These are phyloP conservation scores for Effrenium voratum DNA, from an alignment of 73 alveolate genomes.

Conservation along the genomic window DNA sequence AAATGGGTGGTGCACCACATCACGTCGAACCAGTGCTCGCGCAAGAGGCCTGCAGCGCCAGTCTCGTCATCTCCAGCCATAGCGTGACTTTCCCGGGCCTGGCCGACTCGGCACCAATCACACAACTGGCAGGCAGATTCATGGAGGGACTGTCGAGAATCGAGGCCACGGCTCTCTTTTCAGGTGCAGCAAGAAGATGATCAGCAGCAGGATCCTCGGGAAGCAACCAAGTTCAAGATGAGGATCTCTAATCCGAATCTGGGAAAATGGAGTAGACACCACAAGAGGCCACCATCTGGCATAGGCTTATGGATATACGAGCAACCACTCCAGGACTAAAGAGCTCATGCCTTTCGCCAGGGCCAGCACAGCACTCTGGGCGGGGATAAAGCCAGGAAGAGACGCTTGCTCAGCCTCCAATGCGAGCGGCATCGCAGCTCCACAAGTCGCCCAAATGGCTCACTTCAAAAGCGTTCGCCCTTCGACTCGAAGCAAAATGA, in stretches of 20 bases:
- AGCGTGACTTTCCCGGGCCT: not conserved
- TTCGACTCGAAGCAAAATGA: no score
- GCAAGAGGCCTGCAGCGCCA: not conserved
- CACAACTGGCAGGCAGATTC: not conserved
- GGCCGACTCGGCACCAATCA: not conserved
- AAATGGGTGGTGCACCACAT: no score
- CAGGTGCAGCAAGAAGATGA: not conserved
- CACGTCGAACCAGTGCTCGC: no score
- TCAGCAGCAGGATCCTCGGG: constrained; percentile 25
- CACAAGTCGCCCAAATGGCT: no score
- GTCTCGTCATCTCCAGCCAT: constrained; percentile 42
- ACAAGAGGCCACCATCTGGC: not conserved
- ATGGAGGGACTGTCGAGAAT: not conserved
- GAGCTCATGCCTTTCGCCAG: no score
- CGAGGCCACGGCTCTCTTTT: not conserved
- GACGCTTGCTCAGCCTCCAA: not conserved
- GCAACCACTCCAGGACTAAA: no score
- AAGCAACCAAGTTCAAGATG: not conserved
- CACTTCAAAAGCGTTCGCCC: no score
- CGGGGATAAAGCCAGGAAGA: constrained; percentile 2
- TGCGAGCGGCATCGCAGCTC: no score
- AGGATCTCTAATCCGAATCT: not conserved
- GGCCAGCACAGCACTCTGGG: not conserved
- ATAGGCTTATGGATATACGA: no score
- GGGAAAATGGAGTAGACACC: not conserved